These are phyloP conservation scores for Trametopsis cervina DNA, from an alignment of 768 basidiomycete genomes.

Conservation along the genomic window DNA sequence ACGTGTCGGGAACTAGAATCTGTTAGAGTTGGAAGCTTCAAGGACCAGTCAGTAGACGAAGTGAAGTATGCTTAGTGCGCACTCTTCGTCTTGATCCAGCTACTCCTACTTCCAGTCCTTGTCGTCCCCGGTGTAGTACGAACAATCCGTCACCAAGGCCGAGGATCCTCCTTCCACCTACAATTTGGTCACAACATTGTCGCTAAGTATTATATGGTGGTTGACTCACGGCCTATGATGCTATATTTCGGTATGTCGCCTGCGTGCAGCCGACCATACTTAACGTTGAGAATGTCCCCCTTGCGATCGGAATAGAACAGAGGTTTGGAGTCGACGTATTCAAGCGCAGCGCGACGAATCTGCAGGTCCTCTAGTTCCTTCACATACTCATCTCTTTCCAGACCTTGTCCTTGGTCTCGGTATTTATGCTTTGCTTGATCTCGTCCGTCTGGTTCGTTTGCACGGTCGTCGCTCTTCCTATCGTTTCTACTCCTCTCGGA, in stretches of 20 bases:
- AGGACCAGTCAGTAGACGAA: slow-evolving; percentile 3
- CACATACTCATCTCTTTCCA: slow-evolving; percentile 9
- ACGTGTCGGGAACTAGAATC: slow-evolving; percentile 50
- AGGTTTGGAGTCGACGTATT: slow-evolving; percentile 11
- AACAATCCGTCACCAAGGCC: slow-evolving; percentile 49
- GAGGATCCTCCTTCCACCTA: slow-evolving; percentile 57
- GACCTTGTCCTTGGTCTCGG: slow-evolving; percentile 22
- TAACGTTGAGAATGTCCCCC: slow-evolving; percentile 59
- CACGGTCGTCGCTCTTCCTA: slow-evolving; percentile 14
- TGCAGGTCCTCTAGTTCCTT: not conserved
- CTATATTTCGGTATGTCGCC: slow-evolving; percentile 64
- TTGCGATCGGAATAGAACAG: slow-evolving; percentile 59
- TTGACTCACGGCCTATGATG: slow-evolving; percentile 46
- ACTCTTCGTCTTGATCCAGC: slow-evolving; percentile 24
- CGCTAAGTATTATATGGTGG: slow-evolving; percentile 12
- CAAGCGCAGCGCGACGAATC: not conserved
- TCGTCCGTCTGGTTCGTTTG: slow-evolving; percentile 24
- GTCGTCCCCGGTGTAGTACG: slow-evolving; percentile 36
- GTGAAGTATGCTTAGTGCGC: slow-evolving; percentile 28
- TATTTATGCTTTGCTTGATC: slow-evolving; percentile 17
- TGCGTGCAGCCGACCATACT: slow-evolving; percentile 57
- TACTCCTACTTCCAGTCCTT: slow-evolving; percentile 51
- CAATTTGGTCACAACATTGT: slow-evolving; percentile 38
- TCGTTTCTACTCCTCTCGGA: slow-evolving; percentile 23
- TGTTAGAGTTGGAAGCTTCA: slow-evolving; percentile 44